Base-by-base conservation (phyloP, 2,329 filamentous ascomycete species). In the Ceratocystis cubensis region DNA sequence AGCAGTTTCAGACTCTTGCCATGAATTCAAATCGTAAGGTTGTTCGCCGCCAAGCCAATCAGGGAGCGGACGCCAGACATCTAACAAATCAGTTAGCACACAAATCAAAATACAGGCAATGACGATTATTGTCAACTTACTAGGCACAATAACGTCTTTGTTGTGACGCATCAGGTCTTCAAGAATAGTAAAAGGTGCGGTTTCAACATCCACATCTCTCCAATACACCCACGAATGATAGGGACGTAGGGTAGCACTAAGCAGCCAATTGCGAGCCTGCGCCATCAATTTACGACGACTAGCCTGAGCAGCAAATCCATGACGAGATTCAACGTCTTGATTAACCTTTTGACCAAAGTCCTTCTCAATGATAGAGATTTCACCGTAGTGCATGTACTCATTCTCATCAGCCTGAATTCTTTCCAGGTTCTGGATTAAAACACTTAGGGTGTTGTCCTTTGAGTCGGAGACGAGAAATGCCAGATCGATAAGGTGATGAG, bases 171-270 rank as follows among this genome's bases (percentile, higher is more conserved):
- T 99, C 65, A 99, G 78, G 77, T 99, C 94, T 74, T 99, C 94
- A 69, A 99, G 78, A 71, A 99, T 97, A 0, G 94, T 97, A 73
- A 93, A 94, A 0, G 94, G 94, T 1, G 94, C 94, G 1, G 94
- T 99, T 77, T 97, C 91, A 7, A 99, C 94, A 77, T 99, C 94
- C 28, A 96, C 94, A 78, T 99, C 94, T 76, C 94, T 86, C 94
- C 94, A 99, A 75, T 99, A 99, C 8, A 99, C 94, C 94, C 94
- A 99, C 70, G 92, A 96, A 75, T 99, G 94, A 64, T 94, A 95
- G 1, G 94, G 94, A 56, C 94, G 86, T 65, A 99, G 79, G 25
- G 94, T 93, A 50, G 94, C 93, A 72, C 91, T 96, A 66, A 99
- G 78, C 64, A 99, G 81, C 94, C 94, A 99, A 76, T 99, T 99